A percentile compares a stretch with the other conserved stretches of the same genome.
Evolutionary conservation across 2,329 filamentous ascomycete species (phyloP).

Genomic region (Coniochaeta hoffmannii): DNA sequence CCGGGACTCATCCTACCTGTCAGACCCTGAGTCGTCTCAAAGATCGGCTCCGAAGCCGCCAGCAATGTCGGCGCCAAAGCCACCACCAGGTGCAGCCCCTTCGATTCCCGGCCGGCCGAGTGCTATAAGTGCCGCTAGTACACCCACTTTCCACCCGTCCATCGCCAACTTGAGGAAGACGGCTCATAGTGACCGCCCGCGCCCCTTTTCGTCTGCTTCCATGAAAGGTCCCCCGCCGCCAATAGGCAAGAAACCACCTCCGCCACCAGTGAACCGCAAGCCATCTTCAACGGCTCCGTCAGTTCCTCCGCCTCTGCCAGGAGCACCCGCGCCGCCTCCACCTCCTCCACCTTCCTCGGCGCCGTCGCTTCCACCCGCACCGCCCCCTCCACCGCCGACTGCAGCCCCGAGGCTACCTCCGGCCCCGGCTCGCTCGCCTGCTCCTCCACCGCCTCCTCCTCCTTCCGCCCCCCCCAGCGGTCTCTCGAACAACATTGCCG

Average conservation of each 20-base stretch:
- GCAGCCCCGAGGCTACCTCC: constrained; percentile 37
- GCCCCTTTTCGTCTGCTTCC: constrained; percentile 55
- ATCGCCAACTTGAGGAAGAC: constrained; percentile 56
- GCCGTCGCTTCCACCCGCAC: constrained; percentile 30
- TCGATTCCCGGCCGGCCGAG: constrained; percentile 49
- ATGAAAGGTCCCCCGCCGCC: constrained; percentile 67
- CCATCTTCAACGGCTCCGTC: constrained; percentile 36
- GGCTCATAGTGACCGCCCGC: constrained; percentile 36
- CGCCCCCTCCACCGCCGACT: constrained; percentile 35
- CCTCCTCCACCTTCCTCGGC: constrained; percentile 30
- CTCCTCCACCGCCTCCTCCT: constrained; percentile 27
- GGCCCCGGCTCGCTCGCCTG: constrained; percentile 13
- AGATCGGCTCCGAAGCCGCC: constrained; percentile 47
- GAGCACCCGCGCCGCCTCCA: constrained; percentile 26
- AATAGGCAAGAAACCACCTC: constrained; percentile 67
- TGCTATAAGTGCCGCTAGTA: constrained; percentile 38
- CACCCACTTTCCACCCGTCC: constrained; percentile 41
- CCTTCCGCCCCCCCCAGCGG: constrained; percentile 20
- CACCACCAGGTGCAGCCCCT: constrained; percentile 52
- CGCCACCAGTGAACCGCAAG: constrained; percentile 53
- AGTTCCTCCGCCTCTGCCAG: constrained; percentile 21
- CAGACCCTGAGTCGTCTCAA: constrained; percentile 64
- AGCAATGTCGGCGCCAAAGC: constrained; percentile 46
- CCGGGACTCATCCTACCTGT: constrained; percentile 65
- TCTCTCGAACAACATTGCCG: constrained; percentile 26